Conservation (phyloP, 2,329 filamentous ascomycete genomes). For the Coleophoma crateriformis region DNA sequence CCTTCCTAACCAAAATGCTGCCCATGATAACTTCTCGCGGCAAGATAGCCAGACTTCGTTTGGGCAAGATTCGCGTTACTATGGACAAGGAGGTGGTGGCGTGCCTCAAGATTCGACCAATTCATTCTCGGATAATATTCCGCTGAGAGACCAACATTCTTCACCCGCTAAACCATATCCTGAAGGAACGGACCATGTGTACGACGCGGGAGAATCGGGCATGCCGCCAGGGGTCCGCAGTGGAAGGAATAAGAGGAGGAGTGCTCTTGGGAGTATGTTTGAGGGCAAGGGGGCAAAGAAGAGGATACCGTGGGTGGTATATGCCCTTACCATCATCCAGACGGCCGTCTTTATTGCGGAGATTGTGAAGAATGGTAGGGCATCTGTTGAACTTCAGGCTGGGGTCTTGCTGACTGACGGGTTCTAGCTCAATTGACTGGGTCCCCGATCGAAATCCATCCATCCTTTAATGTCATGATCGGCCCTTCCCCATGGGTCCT, state of each 20-base stretch:
- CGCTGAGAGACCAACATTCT: slow-evolving; percentile 45
- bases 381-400: background rate
- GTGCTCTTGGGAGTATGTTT: slow-evolving; percentile 55
- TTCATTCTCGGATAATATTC: slow-evolving; percentile 46
- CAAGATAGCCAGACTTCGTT: slow-evolving; percentile 26
- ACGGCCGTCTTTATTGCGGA: slow-evolving; percentile 84
- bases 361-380: slow-evolving; percentile 75
- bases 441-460: slow-evolving; percentile 50
- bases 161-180: slow-evolving; percentile 18
- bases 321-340: slow-evolving; percentile 71
- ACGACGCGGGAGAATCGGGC: slow-evolving; percentile 44
- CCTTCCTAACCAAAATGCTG: slow-evolving; percentile 28
- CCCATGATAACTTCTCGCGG: slow-evolving; percentile 21
- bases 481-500: slow-evolving; percentile 85
- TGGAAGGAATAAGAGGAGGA: slow-evolving; percentile 33
- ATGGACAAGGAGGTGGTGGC: slow-evolving; percentile 37
- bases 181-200: slow-evolving; percentile 52
- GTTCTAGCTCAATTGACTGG: slow-evolving; percentile 65
- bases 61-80: slow-evolving; percentile 53
- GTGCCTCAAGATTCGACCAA: slow-evolving; percentile 28
- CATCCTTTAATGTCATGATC: slow-evolving; percentile 94
- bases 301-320: slow-evolving; percentile 72
- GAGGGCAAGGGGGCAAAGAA: slow-evolving; percentile 9
- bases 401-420: slow-evolving; percentile 6
- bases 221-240: slow-evolving; percentile 19